phyloP scores from a whole-genome alignment of 2,329 filamentous ascomycete species.

The Onygena corvina region DNA sequence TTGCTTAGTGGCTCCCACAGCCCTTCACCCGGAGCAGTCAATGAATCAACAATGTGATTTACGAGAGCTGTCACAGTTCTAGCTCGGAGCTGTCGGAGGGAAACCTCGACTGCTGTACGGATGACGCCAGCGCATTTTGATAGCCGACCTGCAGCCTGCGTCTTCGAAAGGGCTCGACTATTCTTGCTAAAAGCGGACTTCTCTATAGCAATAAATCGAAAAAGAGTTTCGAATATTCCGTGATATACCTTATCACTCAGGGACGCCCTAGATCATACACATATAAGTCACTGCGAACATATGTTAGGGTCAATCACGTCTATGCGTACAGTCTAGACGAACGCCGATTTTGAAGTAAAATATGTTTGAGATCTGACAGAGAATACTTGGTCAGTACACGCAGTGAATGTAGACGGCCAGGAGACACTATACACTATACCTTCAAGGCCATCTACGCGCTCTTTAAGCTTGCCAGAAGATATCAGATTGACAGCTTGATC shows the following conservation, averaged over 20 bases:
- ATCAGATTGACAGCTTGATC: constrained; percentile 33
- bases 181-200: constrained; percentile 51
- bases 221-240: constrained; percentile 67
- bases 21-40: constrained; percentile 50
- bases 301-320: neutral
- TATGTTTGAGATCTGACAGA: constrained; percentile 41
- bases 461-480: constrained; percentile 33
- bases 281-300: constrained; percentile 5
- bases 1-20: constrained; percentile 58
- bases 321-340: constrained; percentile 27
- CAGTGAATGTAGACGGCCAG: neutral
- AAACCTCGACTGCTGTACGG: constrained; percentile 58
- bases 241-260: constrained; percentile 71
- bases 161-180: constrained; percentile 41
- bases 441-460: constrained; percentile 41
- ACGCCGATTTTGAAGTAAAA: constrained; percentile 43
- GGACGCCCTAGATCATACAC: constrained; percentile 23
- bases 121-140: constrained; percentile 58
- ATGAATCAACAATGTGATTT: constrained; percentile 66
- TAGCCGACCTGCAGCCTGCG: constrained; percentile 46
- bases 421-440: constrained; percentile 24
- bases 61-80: constrained; percentile 71
- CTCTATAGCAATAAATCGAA: constrained; percentile 58
- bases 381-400: neutral
- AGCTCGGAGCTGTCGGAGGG: constrained; percentile 53